Evolutionary conservation across 306 rosid genomes (phyloP), one percentile per base, ranked within the genome.

Genomic region (Mucuna pruriens): DNA sequence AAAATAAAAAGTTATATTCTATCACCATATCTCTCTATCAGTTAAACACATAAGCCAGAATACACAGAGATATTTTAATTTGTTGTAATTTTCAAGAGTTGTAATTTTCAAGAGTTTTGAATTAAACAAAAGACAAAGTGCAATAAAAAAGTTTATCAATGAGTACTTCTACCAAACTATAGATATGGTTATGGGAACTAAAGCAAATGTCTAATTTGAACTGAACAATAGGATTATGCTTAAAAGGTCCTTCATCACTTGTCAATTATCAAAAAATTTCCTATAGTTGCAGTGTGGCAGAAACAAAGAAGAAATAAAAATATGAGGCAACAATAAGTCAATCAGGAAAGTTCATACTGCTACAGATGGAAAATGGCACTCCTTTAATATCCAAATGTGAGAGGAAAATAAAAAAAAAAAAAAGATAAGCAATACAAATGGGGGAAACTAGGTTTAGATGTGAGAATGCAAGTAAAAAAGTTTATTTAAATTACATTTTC

Each of bases 401-500:
- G 77, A 22, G 63, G 62, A 5, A 0, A 38, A 61, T 65, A 19
- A 19, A 33, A 70, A 44, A 7, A 6, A 44, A 13, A 45, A 70
- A 45, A 20, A 5, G 38, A 57, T 19, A 65, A 36, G 23, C 40
- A 55, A 73, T 6, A 13, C 39, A 13, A 57, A 61, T 15, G 63
- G 39, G 82, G 74, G 34, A 75, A 75, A 77, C 65, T 12, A 75
- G 33, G 40, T 38, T 25, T 20, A 72, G 36, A 6, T 55, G 52
- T 31, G 74, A 80, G 20, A 68, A 55, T 49, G 63, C 46, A 52
- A 71, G 74, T 13, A 29, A 82, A 72, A n/a, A 81, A 62, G 63
- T 66, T 64, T 8, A 78, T 0, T 48, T 36, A 77, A 87, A 84
- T 88, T 90, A 94, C 98, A 91, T 94, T 94, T 83, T 90, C 97